Evolutionary conservation across 441 rosid species (phyloP).

Genomic region (Manihot esculenta): DNA sequence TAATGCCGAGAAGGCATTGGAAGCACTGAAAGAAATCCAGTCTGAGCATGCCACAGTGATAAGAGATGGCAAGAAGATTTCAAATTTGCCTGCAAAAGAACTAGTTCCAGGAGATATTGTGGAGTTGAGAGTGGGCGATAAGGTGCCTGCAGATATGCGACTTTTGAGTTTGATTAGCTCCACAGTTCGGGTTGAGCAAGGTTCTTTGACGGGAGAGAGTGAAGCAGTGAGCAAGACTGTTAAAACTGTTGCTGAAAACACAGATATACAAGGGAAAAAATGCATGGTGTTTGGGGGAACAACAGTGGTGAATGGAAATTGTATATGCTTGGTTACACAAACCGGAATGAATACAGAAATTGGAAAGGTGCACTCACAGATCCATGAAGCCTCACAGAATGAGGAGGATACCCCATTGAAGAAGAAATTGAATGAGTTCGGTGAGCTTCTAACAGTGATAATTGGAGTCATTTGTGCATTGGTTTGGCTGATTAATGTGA

Average conservation of each 20-base stretch:
- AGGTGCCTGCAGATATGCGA: conserved; percentile 92
- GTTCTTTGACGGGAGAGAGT: conserved; percentile 92
- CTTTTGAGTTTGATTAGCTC: conserved; percentile 73
- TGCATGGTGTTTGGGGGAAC: conserved; percentile 85
- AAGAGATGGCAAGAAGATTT: conserved; percentile 56
- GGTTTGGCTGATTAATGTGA: conserved; percentile 86
- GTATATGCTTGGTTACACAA: conserved; percentile 66
- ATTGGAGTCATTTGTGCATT: conserved; percentile 68
- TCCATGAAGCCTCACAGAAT: conserved; percentile 72
- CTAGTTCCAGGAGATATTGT: conserved; percentile 91
- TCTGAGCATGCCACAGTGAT: conserved; percentile 67
- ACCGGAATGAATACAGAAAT: conserved; percentile 84
- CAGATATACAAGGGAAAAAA: conserved; percentile 85
- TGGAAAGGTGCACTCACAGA: conserved; percentile 84
- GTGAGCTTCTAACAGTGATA: conserved; percentile 72
- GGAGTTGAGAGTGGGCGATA: conserved; percentile 84
- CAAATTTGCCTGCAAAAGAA: conserved; percentile 63
- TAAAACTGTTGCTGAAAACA: conserved; percentile 56
- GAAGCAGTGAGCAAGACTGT: conserved; percentile 81
- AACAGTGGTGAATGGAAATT: conserved; percentile 77
- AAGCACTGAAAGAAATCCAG: conserved; percentile 90
- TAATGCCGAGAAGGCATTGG: conserved; percentile 85
- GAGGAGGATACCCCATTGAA: conserved; percentile 88
- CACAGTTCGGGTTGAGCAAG: conserved; percentile 75
- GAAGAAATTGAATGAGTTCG: conserved; percentile 86